A percentile compares a stretch with the other conserved stretches of the same genome.
Conservation (phyloP, 208 protist genomes). For the Trypanosoma theileri region DNA sequence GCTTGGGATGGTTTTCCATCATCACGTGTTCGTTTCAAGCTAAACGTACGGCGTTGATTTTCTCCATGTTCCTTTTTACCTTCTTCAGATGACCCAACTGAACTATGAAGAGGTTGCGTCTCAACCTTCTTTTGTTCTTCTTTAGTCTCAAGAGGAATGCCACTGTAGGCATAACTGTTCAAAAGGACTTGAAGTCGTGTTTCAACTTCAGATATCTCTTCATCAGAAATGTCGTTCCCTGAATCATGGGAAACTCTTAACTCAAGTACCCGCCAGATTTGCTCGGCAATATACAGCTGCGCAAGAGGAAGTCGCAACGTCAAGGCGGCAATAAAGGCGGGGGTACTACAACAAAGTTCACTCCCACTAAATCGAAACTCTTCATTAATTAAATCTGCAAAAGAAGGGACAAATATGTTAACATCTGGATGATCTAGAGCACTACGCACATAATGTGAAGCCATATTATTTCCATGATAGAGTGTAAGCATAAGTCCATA, state of each 20-base stretch:
- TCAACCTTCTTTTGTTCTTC: background rate
- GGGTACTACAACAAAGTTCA: slow-evolving; percentile 10
- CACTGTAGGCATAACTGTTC: slow-evolving; percentile 21
- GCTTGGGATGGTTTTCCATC: background rate
- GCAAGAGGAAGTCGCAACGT: slow-evolving; percentile 48
- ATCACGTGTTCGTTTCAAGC: slow-evolving; percentile 12
- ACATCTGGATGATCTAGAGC: slow-evolving; percentile 22
- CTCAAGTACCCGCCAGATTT: slow-evolving; percentile 30
- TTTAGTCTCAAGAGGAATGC: background rate
- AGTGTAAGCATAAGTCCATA: slow-evolving; percentile 22
- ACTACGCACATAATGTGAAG: slow-evolving; percentile 20
- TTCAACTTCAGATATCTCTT: slow-evolving; percentile 7
- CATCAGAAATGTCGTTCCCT: background rate
- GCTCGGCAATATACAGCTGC: slow-evolving; percentile 40
- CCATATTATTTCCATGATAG: slow-evolving; percentile 14
- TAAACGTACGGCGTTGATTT: slow-evolving; percentile 3
- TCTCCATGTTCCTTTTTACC: background rate
- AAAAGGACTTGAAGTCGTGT: slow-evolving; percentile 12
- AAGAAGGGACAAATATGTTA: slow-evolving; percentile 22
- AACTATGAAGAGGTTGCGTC: background rate
- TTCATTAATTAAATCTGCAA: slow-evolving; percentile 12
- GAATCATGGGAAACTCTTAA: background rate
- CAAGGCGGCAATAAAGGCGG: slow-evolving; percentile 33
- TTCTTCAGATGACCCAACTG: background rate
- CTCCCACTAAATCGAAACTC: background rate